Evolutionary conservation across 129 eudicot species (phyloP).

Genomic region (Centaurea solstitialis): DNA sequence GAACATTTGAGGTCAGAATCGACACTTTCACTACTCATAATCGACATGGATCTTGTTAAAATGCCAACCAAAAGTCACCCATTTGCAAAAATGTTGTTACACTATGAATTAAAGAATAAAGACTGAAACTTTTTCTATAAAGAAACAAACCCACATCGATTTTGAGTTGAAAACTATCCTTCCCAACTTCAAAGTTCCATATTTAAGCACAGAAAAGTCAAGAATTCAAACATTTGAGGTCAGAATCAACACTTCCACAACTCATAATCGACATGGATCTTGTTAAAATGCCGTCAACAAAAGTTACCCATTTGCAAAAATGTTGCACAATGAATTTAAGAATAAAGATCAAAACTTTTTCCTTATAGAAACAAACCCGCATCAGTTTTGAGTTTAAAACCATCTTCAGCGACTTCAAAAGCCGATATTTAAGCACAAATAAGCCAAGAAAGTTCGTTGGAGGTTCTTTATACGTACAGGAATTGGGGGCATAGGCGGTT

Average conservation of each 20-base stretch:
- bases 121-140: background rate
- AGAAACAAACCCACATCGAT: background rate
- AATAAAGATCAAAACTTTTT: background rate
- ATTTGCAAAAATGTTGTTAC: background rate
- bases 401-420: background rate
- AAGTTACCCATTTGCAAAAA: background rate
- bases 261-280: background rate
- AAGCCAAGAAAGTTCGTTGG: background rate
- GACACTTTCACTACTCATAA: background rate
- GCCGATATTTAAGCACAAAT: background rate
- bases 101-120: background rate
- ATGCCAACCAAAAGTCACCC: background rate
- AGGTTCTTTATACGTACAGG: constrained; percentile 47
- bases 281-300: background rate
- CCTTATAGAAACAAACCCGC: background rate
- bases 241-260: background rate
- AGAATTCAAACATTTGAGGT: background rate
- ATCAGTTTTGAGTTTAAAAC: background rate
- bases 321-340: background rate
- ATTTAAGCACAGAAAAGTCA: background rate
- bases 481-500: constrained; percentile 67
- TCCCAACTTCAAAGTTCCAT: background rate
- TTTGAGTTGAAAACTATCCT: background rate
- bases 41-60: background rate
- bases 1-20: background rate